Evolutionary conservation across 2,329 filamentous ascomycete genomes (phyloP).

Genomic region (Hypocrella siamensis): DNA sequence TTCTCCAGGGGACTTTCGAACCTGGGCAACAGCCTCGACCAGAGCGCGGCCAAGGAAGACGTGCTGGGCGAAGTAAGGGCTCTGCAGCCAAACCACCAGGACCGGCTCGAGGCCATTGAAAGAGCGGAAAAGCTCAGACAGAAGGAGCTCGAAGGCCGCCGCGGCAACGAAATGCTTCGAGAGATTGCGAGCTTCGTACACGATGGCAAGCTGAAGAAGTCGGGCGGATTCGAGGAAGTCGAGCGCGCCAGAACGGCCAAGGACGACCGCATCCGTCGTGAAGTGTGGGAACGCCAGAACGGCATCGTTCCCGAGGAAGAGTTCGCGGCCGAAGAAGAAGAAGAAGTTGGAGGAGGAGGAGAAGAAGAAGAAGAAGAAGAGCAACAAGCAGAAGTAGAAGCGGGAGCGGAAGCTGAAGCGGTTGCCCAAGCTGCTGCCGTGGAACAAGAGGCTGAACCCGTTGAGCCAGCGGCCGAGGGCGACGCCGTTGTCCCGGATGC

Average conservation of each 20-base stretch:
- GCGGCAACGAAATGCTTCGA: constrained; percentile 62
- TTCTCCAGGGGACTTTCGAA: constrained; percentile 39
- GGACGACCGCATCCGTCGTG: constrained; percentile 71
- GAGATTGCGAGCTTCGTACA: constrained; percentile 76
- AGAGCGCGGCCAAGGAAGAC: constrained; percentile 71
- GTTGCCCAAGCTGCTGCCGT: no score
- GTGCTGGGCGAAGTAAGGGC: constrained; percentile 88
- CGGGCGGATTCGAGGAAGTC: constrained; percentile 84
- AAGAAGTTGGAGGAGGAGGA: constrained; percentile 22
- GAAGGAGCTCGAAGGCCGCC: constrained; percentile 68
- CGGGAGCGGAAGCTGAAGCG: constrained; percentile 2
- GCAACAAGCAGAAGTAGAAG: constrained; percentile 7
- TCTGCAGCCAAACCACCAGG: constrained; percentile 85
- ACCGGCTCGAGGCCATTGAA: constrained; percentile 86
- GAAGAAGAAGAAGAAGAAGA: constrained; percentile 16
- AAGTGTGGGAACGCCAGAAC: constrained; percentile 57
- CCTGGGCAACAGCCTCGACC: constrained; percentile 46
- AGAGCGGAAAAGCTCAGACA: constrained; percentile 85
- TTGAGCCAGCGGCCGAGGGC: no score
- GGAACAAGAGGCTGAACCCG: no score
- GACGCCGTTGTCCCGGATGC: no score
- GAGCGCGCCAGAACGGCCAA: constrained; percentile 72
- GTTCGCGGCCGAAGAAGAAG: constrained; percentile 24
- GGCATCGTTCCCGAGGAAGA: constrained; percentile 31
- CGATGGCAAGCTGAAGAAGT: constrained; percentile 89